Percentiles rank a stretch among this genome's conserved stretches.
Conservation (phyloP, 2,329 filamentous ascomycete species). For the Sporothrix dimorphospora region DNA sequence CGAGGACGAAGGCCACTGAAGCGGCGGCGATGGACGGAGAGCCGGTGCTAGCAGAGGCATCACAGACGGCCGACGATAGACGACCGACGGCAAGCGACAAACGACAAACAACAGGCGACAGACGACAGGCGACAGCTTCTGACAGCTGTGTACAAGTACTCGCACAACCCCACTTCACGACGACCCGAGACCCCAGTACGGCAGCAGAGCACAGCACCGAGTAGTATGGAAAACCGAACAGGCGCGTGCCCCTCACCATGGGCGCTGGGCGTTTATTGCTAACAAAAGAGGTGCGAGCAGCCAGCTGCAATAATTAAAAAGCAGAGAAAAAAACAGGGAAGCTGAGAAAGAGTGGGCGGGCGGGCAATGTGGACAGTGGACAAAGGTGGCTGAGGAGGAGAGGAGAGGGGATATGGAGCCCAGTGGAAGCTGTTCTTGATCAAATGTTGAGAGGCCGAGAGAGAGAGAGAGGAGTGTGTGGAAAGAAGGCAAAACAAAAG, state of each 20-base stretch:
- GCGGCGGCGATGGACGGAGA: background rate
- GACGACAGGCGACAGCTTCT: background rate
- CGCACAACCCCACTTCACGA: background rate
- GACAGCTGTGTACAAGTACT: background rate
- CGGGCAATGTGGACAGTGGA: background rate
- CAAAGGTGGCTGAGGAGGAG: background rate
- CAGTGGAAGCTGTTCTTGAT: background rate
- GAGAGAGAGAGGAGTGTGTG: background rate
- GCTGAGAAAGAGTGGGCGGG: background rate
- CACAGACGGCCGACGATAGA: background rate
- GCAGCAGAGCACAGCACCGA: background rate
- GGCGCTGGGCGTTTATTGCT: constrained; percentile 7
- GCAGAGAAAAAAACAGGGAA: background rate
- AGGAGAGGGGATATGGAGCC: background rate
- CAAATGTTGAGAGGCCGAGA: too few species aligned
- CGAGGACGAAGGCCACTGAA: background rate
- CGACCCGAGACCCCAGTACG: background rate
- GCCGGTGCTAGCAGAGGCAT: background rate
- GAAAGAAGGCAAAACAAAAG: constrained; percentile 1
- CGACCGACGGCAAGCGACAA: too few species aligned
- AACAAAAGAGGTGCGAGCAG: background rate
- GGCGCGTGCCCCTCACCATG: background rate
- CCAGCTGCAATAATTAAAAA: background rate
- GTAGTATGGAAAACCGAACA: background rate
- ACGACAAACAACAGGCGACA: too few species aligned